A percentile compares a stretch with the other conserved stretches of the same genome.
These are phyloP conservation scores for Chaetomium tenue DNA, from an alignment of 495 filamentous ascomycete species.

Conservation along the genomic window DNA sequence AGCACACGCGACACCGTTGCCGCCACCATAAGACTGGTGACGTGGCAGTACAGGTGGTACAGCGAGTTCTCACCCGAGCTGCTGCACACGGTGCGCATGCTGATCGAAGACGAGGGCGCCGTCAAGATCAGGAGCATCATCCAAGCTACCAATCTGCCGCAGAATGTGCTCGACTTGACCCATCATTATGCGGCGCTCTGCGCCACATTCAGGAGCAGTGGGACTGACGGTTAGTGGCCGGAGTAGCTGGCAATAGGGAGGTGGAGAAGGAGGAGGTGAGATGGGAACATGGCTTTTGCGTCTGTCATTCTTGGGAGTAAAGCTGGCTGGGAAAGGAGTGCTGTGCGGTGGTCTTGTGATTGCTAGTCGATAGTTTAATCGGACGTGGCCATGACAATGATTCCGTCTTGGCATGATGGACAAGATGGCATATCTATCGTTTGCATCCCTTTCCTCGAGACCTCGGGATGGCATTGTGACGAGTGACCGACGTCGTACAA, in stretches of 20 bases:
- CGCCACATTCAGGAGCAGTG: conserved; percentile 89
- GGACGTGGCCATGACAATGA: not conserved
- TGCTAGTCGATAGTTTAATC: not conserved
- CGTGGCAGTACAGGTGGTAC: conserved; percentile 99
- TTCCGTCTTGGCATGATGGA: not conserved
- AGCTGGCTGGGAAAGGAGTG: not conserved
- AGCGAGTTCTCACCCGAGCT: conserved; percentile 96
- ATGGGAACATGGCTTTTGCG: not conserved
- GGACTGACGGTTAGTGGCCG: conserved; percentile 69
- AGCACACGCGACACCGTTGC: conserved; percentile 74
- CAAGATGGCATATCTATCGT: too few relatives aligned
- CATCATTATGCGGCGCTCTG: conserved; percentile 95
- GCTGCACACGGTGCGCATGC: conserved; percentile 76
- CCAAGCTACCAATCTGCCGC: conserved; percentile 89
- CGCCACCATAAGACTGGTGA: conserved; percentile 79
- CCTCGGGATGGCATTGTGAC: not conserved
- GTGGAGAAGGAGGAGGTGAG: not conserved
- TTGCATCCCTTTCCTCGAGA: not conserved
- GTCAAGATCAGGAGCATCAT: conserved; percentile 97
- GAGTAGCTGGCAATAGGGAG: not conserved
- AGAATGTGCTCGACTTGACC: conserved; percentile 88
- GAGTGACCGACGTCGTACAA: not conserved
- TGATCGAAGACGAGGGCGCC: conserved; percentile 96
- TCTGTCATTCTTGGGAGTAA: not conserved
- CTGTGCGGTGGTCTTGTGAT: not conserved